Conservation (phyloP, 2,329 filamentous ascomycete genomes). For the Alternaria solani region DNA sequence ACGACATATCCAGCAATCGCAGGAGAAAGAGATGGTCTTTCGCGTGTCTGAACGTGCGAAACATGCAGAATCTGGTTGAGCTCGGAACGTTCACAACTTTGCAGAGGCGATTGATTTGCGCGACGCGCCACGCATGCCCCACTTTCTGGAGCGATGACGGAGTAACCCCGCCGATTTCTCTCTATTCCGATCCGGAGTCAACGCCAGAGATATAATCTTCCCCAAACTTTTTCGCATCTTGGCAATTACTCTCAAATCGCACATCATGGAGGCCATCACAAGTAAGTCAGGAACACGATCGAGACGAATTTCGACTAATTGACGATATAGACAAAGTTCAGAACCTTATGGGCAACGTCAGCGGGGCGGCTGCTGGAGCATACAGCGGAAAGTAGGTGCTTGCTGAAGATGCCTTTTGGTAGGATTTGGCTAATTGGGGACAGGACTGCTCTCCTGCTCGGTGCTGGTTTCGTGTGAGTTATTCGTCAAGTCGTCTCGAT, state of each 20-base stretch:
- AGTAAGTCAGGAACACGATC: constrained; percentile 25
- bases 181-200: constrained; percentile 45
- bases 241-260: constrained; percentile 17
- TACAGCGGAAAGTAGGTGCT: constrained; percentile 48
- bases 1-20: fast-evolving
- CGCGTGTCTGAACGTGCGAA: not conserved
- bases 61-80: not conserved
- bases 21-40: not conserved
- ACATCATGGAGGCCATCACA: constrained; percentile 51
- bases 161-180: constrained; percentile 37
- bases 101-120: constrained; percentile 2
- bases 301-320: constrained; percentile 26
- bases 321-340: constrained; percentile 43
- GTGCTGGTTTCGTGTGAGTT: constrained; percentile 51
- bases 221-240: constrained; percentile 21
- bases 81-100: constrained; percentile 5
- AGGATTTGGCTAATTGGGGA: constrained; percentile 22
- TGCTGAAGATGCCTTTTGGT: not conserved
- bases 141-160: constrained; percentile 46
- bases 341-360: constrained; percentile 39
- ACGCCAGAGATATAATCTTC: constrained; percentile 35
- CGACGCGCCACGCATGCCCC: constrained; percentile 9
- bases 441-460: constrained; percentile 51
- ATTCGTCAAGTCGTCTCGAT: not conserved
- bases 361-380: constrained; percentile 26